A percentile compares a stretch with the other conserved stretches of the same genome.
Conservation (phyloP, 768 basidiomycete species). For the Xerocomellus chrysenteron region DNA sequence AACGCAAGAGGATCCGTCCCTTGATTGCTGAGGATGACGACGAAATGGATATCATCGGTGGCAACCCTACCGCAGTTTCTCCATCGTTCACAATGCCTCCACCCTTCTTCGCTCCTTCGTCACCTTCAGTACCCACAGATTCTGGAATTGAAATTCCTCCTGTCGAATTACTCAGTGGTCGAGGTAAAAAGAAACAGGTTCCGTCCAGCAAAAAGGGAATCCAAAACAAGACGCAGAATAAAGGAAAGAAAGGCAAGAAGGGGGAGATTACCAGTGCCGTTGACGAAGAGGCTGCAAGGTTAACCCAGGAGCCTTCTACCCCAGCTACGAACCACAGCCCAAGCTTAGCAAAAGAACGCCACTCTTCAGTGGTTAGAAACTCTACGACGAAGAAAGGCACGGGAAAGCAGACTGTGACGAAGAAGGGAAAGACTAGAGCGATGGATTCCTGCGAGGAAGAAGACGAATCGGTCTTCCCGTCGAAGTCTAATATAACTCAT, state of each 20-base stretch:
- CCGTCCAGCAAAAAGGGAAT: conserved; percentile 22
- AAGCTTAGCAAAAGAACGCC: not conserved
- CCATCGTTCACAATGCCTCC: conserved; percentile 32
- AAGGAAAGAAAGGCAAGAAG: conserved; percentile 31
- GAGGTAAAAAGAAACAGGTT: conserved; percentile 12
- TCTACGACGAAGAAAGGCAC: conserved; percentile 22
- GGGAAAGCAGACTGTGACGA: conserved; percentile 6
- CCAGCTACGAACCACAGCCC: not conserved
- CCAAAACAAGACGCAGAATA: conserved; percentile 18
- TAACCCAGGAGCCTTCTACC: not conserved
- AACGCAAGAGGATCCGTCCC: conserved; percentile 26
- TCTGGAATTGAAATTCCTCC: conserved; percentile 30
- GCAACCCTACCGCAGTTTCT: not conserved
- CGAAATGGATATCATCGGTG: conserved; percentile 14
- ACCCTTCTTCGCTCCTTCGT: conserved; percentile 48
- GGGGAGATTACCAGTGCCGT: conserved; percentile 12
- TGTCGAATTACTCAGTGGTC: not conserved
- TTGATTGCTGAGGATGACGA: conserved; percentile 10
- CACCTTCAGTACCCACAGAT: conserved; percentile 34
- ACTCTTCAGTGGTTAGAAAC: not conserved
- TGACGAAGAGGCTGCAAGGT: conserved; percentile 4
- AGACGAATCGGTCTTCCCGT: conserved; percentile 6
- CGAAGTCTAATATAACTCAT: not conserved
- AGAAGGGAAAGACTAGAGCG: conserved; percentile 32
- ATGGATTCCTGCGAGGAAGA: conserved; percentile 29